Conservation (phyloP, 257 asterid genomes). For the Mentha longifolia region DNA sequence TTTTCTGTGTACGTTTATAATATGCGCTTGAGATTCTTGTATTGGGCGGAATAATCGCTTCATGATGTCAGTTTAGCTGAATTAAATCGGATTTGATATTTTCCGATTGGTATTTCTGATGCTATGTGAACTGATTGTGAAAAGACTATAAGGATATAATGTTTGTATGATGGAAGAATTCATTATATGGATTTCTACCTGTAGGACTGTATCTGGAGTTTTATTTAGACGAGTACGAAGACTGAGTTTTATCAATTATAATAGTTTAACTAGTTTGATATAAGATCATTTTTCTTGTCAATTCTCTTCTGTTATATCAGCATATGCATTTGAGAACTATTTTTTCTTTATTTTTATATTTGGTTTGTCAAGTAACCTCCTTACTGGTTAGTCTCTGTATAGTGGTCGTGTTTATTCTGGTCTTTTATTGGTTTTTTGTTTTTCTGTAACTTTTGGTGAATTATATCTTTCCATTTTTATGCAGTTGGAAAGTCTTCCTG, state of each 20-base stretch:
- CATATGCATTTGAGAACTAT: neutral
- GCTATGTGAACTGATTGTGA: neutral
- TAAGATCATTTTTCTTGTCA: neutral
- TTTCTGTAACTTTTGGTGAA: neutral
- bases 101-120: neutral
- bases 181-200: slow-evolving; percentile 5
- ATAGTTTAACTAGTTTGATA: neutral
- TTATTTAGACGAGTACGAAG: neutral
- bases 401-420: neutral
- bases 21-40: neutral
- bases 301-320: neutral
- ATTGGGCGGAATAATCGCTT: neutral
- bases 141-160: slow-evolving; percentile 7
- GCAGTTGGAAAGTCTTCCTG: slow-evolving; percentile 91
- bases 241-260: neutral
- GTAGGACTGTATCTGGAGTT: slow-evolving; percentile 5
- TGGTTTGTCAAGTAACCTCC: neutral
- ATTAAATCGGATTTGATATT: slow-evolving; percentile 2
- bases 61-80: slow-evolving; percentile 14
- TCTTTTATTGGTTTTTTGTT: neutral
- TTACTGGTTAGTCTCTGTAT: neutral
- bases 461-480: slow-evolving; percentile 28
- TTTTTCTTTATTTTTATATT: neutral
- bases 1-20: neutral
- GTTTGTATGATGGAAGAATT: neutral